Evolutionary conservation across 2,329 filamentous ascomycete genomes (phyloP).

Genomic region (Calonectria naviculata): DNA sequence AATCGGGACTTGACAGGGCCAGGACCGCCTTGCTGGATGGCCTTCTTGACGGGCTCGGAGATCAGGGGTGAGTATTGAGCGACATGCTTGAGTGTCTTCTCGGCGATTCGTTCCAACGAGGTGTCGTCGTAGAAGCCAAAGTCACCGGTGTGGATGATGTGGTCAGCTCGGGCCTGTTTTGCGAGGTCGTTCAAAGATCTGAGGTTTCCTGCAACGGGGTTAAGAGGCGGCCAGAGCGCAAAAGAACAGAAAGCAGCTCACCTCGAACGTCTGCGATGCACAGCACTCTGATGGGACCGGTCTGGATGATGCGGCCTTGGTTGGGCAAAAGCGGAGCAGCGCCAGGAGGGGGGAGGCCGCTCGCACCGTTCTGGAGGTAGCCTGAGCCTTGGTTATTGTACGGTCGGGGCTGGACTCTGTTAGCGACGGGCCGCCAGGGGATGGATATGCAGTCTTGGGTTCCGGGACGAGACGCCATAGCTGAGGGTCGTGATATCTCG

Average conservation of each 20-base stretch:
- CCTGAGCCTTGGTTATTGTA: slow-evolving; percentile 65
- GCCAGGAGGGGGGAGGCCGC: slow-evolving; percentile 64
- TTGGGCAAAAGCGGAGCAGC: slow-evolving; percentile 75
- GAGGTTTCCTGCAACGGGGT: slow-evolving; percentile 79
- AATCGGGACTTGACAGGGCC: slow-evolving; percentile 90
- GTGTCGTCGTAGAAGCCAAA: slow-evolving; percentile 99
- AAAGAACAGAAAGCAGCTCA: slow-evolving; percentile 45
- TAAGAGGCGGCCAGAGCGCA: slow-evolving; percentile 24
- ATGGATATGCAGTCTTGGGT: not conserved
- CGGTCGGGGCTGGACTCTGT: slow-evolving; percentile 50
- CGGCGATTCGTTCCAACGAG: slow-evolving; percentile 95
- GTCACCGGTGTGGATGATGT: slow-evolving; percentile 98
- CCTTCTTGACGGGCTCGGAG: slow-evolving; percentile 78
- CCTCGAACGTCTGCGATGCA: slow-evolving; percentile 81
- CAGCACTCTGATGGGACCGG: slow-evolving; percentile 73
- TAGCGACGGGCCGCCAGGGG: slow-evolving; percentile 34
- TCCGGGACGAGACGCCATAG: slow-evolving; percentile 15
- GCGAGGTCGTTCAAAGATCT: slow-evolving; percentile 96
- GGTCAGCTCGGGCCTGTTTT: slow-evolving; percentile 92
- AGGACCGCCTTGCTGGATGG: slow-evolving; percentile 72
- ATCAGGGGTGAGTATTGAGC: slow-evolving; percentile 98
- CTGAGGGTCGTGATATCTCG: slow-evolving; percentile 6
- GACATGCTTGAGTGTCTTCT: slow-evolving; percentile 98
- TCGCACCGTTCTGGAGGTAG: slow-evolving; percentile 73
- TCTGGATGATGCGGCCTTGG: slow-evolving; percentile 74